Conservation (phyloP, 768 basidiomycete genomes). For the Pleurotus giganteus region DNA sequence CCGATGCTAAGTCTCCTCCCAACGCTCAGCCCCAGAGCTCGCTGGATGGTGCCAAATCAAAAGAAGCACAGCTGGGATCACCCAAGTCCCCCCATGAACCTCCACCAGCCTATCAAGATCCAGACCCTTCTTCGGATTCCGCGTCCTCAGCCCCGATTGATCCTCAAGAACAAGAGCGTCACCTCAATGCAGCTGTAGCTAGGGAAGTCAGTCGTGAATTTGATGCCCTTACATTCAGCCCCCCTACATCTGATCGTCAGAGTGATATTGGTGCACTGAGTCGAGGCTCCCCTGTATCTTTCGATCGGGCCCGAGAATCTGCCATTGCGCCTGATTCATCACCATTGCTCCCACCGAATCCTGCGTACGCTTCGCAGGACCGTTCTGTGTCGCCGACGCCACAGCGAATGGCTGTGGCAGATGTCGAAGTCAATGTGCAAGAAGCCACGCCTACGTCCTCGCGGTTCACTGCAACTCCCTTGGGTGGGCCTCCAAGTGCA, state of each 20-base stretch:
- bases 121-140: conserved; percentile 16
- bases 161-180: conserved; percentile 47
- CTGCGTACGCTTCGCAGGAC: conserved; percentile 36
- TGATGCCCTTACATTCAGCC: conserved; percentile 45
- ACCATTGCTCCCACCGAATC: conserved; percentile 33
- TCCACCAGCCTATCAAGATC: background rate
- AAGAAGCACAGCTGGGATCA: too few relatives aligned
- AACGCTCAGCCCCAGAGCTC: background rate
- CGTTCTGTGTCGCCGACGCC: conserved; percentile 38
- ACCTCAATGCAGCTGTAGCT: conserved; percentile 66
- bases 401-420: conserved; percentile 17
- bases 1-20: background rate
- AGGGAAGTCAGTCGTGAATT: conserved; percentile 66
- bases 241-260: conserved; percentile 17
- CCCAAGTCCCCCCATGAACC: background rate
- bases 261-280: conserved; percentile 17
- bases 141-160: conserved; percentile 39
- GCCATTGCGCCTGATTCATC: conserved; percentile 8
- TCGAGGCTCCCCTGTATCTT: conserved; percentile 16
- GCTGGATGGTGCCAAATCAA: background rate
- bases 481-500: background rate
- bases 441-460: background rate
- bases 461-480: background rate
- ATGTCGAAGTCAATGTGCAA: background rate
- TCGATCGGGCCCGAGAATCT: conserved; percentile 12